Percentiles rank a stretch among this genome's conserved stretches.
Evolutionary conservation across 2,329 filamentous ascomycete genomes (phyloP).

Genomic region (Trichoderma endophyticum): DNA sequence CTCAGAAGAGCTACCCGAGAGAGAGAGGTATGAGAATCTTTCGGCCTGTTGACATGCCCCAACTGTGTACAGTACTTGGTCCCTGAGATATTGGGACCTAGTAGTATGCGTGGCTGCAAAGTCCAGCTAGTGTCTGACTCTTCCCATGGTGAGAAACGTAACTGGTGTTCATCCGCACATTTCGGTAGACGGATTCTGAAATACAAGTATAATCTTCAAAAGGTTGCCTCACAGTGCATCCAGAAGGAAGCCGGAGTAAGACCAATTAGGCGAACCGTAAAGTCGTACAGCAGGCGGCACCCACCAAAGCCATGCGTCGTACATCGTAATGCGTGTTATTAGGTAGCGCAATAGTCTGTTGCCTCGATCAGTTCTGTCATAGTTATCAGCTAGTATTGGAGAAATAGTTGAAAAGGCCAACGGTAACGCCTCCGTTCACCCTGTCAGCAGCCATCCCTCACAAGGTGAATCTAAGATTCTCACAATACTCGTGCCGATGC

Average conservation of each 20-base stretch:
- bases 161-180: background rate
- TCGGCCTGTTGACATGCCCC: background rate
- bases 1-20: background rate
- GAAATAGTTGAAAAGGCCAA: background rate
- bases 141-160: background rate
- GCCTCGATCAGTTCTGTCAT: background rate
- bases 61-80: background rate
- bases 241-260: background rate
- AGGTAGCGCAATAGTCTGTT: background rate
- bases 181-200: background rate
- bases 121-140: background rate
- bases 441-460: background rate
- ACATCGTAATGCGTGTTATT: background rate
- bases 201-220: background rate
- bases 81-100: background rate
- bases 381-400: background rate
- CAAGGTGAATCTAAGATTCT: background rate
- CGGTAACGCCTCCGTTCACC: background rate
- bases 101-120: background rate
- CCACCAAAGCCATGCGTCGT: background rate
- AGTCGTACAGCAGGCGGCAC: background rate
- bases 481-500: background rate
- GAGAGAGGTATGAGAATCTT: background rate
- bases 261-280: constrained; percentile 2
- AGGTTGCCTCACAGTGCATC: background rate